Conservation (phyloP, 192 early-diverging fungal species). For the Powellomyces hirtus region DNA sequence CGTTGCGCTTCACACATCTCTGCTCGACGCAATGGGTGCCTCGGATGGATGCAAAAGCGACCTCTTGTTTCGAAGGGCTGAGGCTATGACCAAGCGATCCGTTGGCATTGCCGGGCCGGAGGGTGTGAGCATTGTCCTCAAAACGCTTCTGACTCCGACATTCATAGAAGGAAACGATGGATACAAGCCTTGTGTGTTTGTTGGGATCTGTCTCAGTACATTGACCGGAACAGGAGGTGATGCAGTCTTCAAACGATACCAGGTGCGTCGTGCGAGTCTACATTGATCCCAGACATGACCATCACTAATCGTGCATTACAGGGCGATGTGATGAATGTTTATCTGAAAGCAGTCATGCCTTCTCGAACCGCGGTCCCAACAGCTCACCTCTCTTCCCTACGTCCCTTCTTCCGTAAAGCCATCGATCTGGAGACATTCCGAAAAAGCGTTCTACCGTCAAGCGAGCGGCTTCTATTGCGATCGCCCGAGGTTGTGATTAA, state of each 20-base stretch:
- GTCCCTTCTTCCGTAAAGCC: conserved; percentile 13
- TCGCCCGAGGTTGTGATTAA: conserved; percentile 79
- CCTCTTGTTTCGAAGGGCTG: not conserved
- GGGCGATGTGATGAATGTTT: conserved; percentile 54
- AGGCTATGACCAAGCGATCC: not conserved
- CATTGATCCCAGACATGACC: not conserved
- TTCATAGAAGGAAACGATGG: conserved; percentile 15
- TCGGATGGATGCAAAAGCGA: conserved; percentile 47
- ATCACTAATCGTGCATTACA: conserved; percentile 28
- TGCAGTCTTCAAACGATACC: not conserved
- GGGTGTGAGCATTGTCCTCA: conserved; percentile 2
- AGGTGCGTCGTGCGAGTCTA: not conserved
- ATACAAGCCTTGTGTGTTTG: not conserved
- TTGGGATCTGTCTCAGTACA: not conserved
- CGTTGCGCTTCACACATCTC: conserved; percentile 43
- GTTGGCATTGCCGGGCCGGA: not conserved
- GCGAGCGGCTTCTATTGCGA: conserved; percentile 77
- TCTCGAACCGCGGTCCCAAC: conserved; percentile 39
- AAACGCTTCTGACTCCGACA: conserved; percentile 3
- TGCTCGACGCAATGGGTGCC: conserved; percentile 51
- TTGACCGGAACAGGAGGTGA: not conserved
- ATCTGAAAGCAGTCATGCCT: conserved; percentile 31
- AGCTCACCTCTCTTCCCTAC: conserved; percentile 39
- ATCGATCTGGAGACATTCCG: not conserved
- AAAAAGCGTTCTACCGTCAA: conserved; percentile 57